Conservation (phyloP, 495 filamentous ascomycete species). For the Xylaria venustula region DNA sequence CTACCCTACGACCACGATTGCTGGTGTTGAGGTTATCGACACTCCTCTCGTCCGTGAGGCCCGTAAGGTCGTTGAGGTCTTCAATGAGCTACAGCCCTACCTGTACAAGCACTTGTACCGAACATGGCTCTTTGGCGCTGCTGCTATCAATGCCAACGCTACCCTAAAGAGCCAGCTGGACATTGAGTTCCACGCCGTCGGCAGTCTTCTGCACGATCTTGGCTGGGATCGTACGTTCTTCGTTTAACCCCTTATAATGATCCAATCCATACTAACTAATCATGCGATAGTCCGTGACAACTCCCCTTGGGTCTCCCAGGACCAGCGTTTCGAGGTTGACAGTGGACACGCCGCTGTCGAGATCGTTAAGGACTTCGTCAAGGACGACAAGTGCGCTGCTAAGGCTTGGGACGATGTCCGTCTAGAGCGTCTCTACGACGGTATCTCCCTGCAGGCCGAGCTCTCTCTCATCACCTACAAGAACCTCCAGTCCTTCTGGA, state of each 20-base stretch:
- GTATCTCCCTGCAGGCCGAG: slow-evolving; percentile 41
- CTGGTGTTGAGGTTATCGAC: slow-evolving; percentile 35
- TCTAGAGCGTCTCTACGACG: slow-evolving; percentile 43
- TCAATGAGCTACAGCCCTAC: slow-evolving; percentile 13
- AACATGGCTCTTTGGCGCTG: slow-evolving; percentile 35
- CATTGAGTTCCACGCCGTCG: slow-evolving; percentile 33
- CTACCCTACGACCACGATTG: slow-evolving; percentile 14
- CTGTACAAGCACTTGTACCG: slow-evolving; percentile 40
- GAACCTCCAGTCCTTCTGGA: slow-evolving; percentile 33
- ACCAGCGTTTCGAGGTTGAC: slow-evolving; percentile 41
- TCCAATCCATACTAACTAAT: neutral
- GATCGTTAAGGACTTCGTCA: slow-evolving; percentile 32
- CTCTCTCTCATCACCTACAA: slow-evolving; percentile 37
- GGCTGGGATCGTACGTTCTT: slow-evolving; percentile 24
- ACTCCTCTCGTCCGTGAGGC: slow-evolving; percentile 37
- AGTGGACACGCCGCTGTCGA: slow-evolving; percentile 34
- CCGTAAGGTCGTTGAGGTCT: slow-evolving; percentile 33
- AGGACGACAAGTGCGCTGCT: slow-evolving; percentile 15
- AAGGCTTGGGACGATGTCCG: slow-evolving; percentile 35
- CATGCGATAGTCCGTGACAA: neutral
- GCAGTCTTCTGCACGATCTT: slow-evolving; percentile 37
- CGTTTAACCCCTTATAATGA: slow-evolving; percentile 1
- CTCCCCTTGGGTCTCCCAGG: slow-evolving; percentile 5
- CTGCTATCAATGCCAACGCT: slow-evolving; percentile 24
- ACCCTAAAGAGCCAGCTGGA: slow-evolving; percentile 19